phyloP scores from a whole-genome alignment of 257 asterid genomes.

The Plantago ovata region DNA sequence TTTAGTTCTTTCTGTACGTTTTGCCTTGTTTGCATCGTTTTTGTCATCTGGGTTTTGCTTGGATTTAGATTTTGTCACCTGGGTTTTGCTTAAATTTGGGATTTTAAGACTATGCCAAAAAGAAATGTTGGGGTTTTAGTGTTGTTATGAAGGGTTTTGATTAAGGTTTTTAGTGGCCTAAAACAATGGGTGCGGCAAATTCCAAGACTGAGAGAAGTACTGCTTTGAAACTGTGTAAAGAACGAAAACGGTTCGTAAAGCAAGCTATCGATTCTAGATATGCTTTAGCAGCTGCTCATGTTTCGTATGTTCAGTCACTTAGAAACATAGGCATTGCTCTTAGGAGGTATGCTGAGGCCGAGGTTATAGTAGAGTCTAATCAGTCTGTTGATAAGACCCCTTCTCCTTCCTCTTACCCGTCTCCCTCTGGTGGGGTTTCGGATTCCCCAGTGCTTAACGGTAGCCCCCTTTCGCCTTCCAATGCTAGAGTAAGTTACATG shows the following conservation, averaged over 20 bases:
- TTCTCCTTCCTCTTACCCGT: slow-evolving; percentile 58
- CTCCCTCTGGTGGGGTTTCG: slow-evolving; percentile 63
- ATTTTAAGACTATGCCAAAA: no score
- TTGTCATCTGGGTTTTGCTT: no score
- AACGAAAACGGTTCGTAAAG: slow-evolving; percentile 71
- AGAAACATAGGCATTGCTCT: slow-evolving; percentile 84
- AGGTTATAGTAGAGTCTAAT: slow-evolving; percentile 61
- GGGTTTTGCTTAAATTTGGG: no score
- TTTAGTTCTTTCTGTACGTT: no score
- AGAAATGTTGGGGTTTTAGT: no score
- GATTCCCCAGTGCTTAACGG: slow-evolving; percentile 72
- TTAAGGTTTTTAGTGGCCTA: background rate
- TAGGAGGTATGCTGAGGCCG: slow-evolving; percentile 88
- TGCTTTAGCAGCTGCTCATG: slow-evolving; percentile 93
- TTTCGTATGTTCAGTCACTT: slow-evolving; percentile 77
- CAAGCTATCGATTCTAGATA: slow-evolving; percentile 89
- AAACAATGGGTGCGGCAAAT: slow-evolving; percentile 63
- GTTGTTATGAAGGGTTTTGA: background rate
- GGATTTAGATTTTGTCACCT: no score
- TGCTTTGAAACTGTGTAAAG: slow-evolving; percentile 80
- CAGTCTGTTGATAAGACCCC: slow-evolving; percentile 71
- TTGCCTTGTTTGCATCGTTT: no score
- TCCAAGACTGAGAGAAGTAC: slow-evolving; percentile 70
- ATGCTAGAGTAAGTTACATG: slow-evolving; percentile 88
- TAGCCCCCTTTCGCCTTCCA: slow-evolving; percentile 70